phyloP scores from a whole-genome alignment of 2,329 filamentous ascomycete genomes.

The Cladosporium colombiae region DNA sequence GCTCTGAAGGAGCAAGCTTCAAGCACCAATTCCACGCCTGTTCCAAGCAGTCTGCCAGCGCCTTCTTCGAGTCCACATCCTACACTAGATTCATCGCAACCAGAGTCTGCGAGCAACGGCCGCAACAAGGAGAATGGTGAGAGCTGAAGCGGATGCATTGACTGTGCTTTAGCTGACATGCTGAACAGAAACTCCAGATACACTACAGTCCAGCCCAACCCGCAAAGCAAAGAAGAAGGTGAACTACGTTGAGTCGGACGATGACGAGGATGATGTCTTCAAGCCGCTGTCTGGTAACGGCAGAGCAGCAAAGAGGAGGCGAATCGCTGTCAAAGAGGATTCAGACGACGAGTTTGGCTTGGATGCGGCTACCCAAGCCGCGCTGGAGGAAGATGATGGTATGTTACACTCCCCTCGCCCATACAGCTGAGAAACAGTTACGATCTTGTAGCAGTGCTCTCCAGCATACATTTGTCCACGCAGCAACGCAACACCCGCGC shows the following conservation, averaged over 20 bases:
- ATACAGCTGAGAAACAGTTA: conserved; percentile 24
- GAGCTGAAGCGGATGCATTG: neutral
- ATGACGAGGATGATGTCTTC: conserved; percentile 72
- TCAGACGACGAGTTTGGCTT: conserved; percentile 70
- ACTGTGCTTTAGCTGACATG: neutral
- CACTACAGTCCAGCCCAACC: conserved; percentile 68
- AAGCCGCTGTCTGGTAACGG: conserved; percentile 51
- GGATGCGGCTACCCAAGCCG: conserved; percentile 57
- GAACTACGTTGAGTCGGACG: conserved; percentile 84
- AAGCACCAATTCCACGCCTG: conserved; percentile 62
- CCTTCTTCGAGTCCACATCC: conserved; percentile 72
- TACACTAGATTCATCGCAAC: conserved; percentile 38
- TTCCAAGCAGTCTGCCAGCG: conserved; percentile 76
- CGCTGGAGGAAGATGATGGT: conserved; percentile 62
- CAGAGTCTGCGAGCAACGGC: conserved; percentile 53
- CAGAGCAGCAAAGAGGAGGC: conserved; percentile 57
- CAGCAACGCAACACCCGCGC: neutral
- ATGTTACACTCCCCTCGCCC: conserved; percentile 20
- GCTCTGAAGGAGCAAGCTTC: conserved; percentile 29
- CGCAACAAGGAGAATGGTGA: conserved; percentile 57
- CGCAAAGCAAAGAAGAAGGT: conserved; percentile 71
- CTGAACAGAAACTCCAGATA: conserved; percentile 44
- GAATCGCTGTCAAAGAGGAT: conserved; percentile 63
- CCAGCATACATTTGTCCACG: conserved; percentile 16
- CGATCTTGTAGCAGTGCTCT: conserved; percentile 25